Base-by-base conservation (phyloP, 495 filamentous ascomycete species). In the Penicillium chermesinum region DNA sequence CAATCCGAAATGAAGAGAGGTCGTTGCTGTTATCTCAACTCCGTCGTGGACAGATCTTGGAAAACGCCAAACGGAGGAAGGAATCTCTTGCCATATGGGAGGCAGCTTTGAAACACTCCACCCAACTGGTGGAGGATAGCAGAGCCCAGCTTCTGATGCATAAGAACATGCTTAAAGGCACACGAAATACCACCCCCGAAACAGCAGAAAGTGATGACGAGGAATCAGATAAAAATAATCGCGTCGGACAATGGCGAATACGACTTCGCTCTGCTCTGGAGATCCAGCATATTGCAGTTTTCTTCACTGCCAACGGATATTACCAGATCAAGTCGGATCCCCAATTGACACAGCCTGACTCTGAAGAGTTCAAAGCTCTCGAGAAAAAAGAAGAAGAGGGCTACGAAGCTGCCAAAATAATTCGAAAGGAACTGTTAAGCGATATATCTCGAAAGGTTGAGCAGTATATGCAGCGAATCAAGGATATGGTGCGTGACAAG, bases 251-350 rank as follows among this genome's bases (percentile, higher is more conserved):
- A n/a, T 76, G 78, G 37, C 78, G 82, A 22, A 81, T 83, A 35
- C 78, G 78, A 35, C 73, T 97, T 1, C 78, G 88, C 14, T 65
- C 67, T 32, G 80, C 88, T 15, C 74, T 96, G 2, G 88, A 94
- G 61, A 59, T 95, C 33, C 79, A 91, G 51, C 91, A 96, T 56
- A 80, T 82, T 48, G 88, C 85, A 34, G 72, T 79, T 0, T 97
- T 95, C 63, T 96, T 94, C 62, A 81, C 83, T 14, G 89, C 82
- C 20, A 95, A 89, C 51, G 84, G 79, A 1, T 87, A 85, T 49
- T 96, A 77, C 58, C 86, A 95, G 59, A 82, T 93, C 39, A 95
- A 93, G 56, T 72, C 73, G 0, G 78, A 91, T 43, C 62, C 77
- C 22, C 67, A 75, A n/a, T 59, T 80, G 36, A 86, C 78, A 0